Evolutionary conservation across 2,329 filamentous ascomycete species (phyloP), one percentile per base, ranked within the genome.

Genomic region (Aspergillus sp.): DNA sequence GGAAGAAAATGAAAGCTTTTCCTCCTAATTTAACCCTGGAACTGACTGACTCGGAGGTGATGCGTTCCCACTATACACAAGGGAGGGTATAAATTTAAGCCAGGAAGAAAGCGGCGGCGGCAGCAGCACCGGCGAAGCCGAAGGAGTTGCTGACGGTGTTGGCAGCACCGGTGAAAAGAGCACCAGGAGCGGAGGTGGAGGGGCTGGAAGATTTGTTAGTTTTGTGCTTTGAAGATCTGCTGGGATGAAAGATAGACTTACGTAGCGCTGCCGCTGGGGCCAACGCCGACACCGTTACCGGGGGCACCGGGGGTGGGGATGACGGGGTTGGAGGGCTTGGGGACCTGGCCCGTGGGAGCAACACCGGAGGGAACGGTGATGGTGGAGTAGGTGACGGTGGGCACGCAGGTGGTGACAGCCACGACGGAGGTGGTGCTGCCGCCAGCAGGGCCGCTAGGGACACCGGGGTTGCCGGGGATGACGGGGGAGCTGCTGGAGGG

Each of bases 371-470:
- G 65, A 45, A 55, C 57, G 53, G 68, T 69, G 65, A 71, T 60
- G 66, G 69, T 71, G 26, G 66, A 70, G 64, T 70, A 66, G 65
- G 58, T 72, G 66, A 70, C 69, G 63, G 67, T 72, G 57, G 70
- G 70, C 18, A 73, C 60, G 61, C 70, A 73, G 65, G 70, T 73
- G 67, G 69, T 70, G 57, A 71, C 62, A 51, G 70, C 60, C 56
- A 73, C 63, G 58, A 73, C 70, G 52, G 68, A 67, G 64, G 62
- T 57, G 61, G 62, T 57, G 61, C 46, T 45, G 60, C 51, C 56
- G 49, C 29, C 63, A 36, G 59, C 61, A 53, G 63, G 57, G 47
- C 49, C 64, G 59, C 65, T 62, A 60, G 67, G 59, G 45, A 57
- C 60, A 31, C 53, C 60, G 39, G 49, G 52, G 54, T 55, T 61